Conservation (phyloP, 2,329 filamentous ascomycete species). For the Elsinoe perseae region DNA sequence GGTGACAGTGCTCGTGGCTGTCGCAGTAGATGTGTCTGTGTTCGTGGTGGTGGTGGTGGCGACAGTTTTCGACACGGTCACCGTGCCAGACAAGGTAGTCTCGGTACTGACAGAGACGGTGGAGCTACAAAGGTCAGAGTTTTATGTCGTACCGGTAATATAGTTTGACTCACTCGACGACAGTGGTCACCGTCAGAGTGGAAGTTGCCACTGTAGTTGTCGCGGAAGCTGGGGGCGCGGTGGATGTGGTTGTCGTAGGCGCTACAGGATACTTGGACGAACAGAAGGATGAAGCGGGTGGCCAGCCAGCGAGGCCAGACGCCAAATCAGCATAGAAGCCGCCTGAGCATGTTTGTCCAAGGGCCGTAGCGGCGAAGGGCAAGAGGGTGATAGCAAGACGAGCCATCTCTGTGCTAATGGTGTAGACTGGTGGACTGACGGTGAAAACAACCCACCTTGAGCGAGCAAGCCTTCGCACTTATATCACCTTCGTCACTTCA, state of each 20-base stretch:
- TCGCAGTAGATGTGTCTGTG: background rate
- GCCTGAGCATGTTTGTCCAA: background rate
- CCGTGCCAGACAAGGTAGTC: background rate
- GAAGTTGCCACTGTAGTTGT: background rate
- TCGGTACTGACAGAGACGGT: background rate
- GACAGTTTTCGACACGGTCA: background rate
- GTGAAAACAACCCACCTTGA: too few relatives aligned
- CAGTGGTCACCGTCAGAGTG: background rate
- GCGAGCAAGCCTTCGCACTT: too few relatives aligned
- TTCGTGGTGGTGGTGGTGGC: background rate
- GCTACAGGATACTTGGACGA: background rate
- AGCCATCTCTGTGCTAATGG: too few relatives aligned
- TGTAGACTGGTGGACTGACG: too few relatives aligned
- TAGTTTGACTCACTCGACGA: background rate
- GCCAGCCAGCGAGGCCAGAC: background rate
- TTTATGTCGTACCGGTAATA: too few relatives aligned
- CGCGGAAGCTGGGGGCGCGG: background rate
- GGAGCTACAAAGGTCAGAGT: background rate
- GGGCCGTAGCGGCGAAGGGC: background rate
- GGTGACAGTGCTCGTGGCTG: background rate
- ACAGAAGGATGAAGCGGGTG: background rate
- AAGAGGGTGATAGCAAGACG: background rate
- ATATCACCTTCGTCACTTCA: too few relatives aligned
- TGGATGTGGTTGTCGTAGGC: background rate
- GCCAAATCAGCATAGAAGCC: background rate